These are phyloP conservation scores for Gossypium gossypioides DNA, from an alignment of 441 rosid genomes.

Conservation along the genomic window DNA sequence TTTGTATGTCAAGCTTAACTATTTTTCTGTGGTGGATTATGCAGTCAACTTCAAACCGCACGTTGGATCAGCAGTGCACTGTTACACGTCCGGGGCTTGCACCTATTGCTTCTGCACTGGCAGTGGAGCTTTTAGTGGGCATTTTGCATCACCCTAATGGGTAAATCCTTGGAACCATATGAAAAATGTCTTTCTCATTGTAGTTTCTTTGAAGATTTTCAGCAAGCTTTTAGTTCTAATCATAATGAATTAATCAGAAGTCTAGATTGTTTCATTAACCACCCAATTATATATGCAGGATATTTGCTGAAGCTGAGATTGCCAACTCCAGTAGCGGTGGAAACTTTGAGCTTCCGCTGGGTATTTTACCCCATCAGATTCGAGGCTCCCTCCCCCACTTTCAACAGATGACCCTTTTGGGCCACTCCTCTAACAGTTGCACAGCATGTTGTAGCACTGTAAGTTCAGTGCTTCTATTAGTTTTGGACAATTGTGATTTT, in stretches of 20 bases:
- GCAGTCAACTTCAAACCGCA: conserved; percentile 89
- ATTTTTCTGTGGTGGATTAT: conserved; percentile 8
- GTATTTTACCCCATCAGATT: conserved; percentile 87
- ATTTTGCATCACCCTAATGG: conserved; percentile 78
- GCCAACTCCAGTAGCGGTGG: conserved; percentile 33
- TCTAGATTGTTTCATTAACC: conserved; percentile 7
- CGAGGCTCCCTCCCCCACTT: conserved; percentile 77
- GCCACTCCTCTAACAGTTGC: conserved; percentile 76
- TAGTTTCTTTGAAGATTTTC: neutral
- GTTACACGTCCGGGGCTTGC: conserved; percentile 96
- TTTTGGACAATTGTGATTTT: too few species aligned
- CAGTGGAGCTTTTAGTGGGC: conserved; percentile 75
- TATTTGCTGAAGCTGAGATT: conserved; percentile 54
- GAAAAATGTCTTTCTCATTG: neutral
- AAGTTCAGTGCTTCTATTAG: conserved; percentile 22
- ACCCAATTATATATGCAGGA: conserved; percentile 33
- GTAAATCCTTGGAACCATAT: conserved; percentile 28
- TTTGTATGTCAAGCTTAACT: conserved; percentile 3
- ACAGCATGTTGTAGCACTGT: conserved; percentile 82
- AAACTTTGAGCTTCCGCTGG: conserved; percentile 58
- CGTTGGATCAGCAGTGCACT: conserved; percentile 92
- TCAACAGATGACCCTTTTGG: conserved; percentile 71
- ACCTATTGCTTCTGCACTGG: conserved; percentile 86
- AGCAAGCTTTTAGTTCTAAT: neutral
- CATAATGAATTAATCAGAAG: neutral